Evolutionary conservation across 768 basidiomycete genomes (phyloP), one percentile per base, ranked within the genome.

Genomic region (Bullera alba): DNA sequence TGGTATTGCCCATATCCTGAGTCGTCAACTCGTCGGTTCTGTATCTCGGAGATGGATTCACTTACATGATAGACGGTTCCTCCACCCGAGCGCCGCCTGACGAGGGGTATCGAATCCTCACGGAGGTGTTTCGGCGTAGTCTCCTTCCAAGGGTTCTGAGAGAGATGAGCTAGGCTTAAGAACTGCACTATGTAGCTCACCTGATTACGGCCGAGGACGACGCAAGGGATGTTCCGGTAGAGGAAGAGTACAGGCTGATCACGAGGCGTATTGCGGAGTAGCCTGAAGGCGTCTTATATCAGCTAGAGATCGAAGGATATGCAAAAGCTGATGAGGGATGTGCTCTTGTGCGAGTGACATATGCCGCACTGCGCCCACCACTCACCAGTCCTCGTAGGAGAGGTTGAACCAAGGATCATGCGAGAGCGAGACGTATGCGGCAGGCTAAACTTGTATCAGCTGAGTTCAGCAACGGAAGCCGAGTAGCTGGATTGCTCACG

Each of bases 1-100:
- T 97, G 1, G 90, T 91, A 70, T 99, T 99, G 15, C 95, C 95
- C 16, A 91, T 74, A 67, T 99, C 95, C 95, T 97, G 66, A 12
- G 23, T 19, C 10, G 14, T 42, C 19, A 41, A 23, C 16, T 34
- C 32, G 29, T n/a, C n/a, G 21, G 49, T n/a, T 22, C 27, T 37
- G 17, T 25, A 26, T 42, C 43, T 27, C 12, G 2, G 1, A 39
- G 26, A 27, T 34, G 15, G 27, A 21, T 19, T 16, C 41, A 76
- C 85, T 44, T 67, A 93, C 93, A 74, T 99, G 93, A 70, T 86
- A 99, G 2, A 99, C 93, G 0, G 93, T 87, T 12, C 93, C 93
- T 15, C 93, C 93, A 6, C 93, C 95, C 58, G 89, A 92, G 48
- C 85, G 77, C 48, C 93, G 77, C 34, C 93, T 77, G 27, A 97